These are phyloP conservation scores for Alternaria triticina DNA, from an alignment of 2,329 filamentous ascomycete genomes.

Conservation along the genomic window DNA sequence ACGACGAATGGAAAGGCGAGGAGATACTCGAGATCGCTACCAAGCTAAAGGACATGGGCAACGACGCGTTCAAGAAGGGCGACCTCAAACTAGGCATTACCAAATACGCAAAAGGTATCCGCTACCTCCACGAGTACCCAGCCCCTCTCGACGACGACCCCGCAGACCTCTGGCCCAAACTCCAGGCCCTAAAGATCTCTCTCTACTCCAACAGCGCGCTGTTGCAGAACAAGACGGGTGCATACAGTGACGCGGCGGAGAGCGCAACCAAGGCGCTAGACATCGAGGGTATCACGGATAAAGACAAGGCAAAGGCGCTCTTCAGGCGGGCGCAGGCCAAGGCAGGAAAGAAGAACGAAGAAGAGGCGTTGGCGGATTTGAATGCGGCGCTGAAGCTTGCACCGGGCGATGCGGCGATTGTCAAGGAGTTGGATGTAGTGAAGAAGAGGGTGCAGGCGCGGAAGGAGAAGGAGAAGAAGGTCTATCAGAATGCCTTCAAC, in stretches of 20 bases:
- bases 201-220: slow-evolving; percentile 90
- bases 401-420: slow-evolving; percentile 76
- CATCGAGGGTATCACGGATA: slow-evolving; percentile 66
- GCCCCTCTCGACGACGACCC: slow-evolving; percentile 72
- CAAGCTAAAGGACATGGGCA: slow-evolving; percentile 90
- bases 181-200: slow-evolving; percentile 79
- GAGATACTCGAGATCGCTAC: slow-evolving; percentile 79
- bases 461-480: slow-evolving; percentile 87
- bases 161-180: slow-evolving; percentile 67
- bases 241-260: slow-evolving; percentile 72
- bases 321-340: slow-evolving; percentile 83
- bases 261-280: slow-evolving; percentile 77
- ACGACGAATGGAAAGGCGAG: slow-evolving; percentile 67
- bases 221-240: slow-evolving; percentile 79
- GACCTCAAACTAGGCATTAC: slow-evolving; percentile 74
- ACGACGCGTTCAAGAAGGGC: slow-evolving; percentile 85
- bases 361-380: slow-evolving; percentile 65
- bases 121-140: slow-evolving; percentile 87
- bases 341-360: slow-evolving; percentile 81
- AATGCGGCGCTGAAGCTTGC: slow-evolving; percentile 53
- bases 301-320: slow-evolving; percentile 86
- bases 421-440: slow-evolving; percentile 75
- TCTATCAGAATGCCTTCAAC: slow-evolving; percentile 88
- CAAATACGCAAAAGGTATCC: slow-evolving; percentile 93
- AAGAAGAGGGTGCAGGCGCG: slow-evolving; percentile 77